phyloP scores from a whole-genome alignment of 1,284 basidiomycete genomes.

The Serendipita sp. region DNA sequence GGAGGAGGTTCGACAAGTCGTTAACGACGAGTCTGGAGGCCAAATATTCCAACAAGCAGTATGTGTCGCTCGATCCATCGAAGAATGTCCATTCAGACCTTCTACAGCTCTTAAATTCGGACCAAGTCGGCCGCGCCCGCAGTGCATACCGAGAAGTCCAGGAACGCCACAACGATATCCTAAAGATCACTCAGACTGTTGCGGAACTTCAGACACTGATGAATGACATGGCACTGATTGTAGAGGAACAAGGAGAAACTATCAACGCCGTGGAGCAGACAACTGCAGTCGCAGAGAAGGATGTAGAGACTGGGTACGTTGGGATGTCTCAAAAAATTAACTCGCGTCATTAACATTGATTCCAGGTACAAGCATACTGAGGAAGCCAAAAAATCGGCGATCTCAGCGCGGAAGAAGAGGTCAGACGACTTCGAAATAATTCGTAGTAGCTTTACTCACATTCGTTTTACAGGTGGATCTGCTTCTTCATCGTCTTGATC shows the following conservation, averaged over 20 bases:
- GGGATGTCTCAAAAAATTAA: too few species aligned
- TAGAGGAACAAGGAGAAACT: constrained; percentile 67
- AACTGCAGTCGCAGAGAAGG: constrained; percentile 45
- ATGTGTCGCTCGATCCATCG: constrained; percentile 18
- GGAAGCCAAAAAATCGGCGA: constrained; percentile 59
- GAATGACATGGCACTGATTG: constrained; percentile 66
- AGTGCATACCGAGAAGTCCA: constrained; percentile 83
- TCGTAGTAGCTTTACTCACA: neutral
- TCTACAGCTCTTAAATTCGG: constrained; percentile 63
- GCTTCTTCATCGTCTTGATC: constrained; percentile 50
- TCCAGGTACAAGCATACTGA: constrained; percentile 49
- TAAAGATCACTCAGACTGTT: constrained; percentile 75
- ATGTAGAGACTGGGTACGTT: constrained; percentile 57
- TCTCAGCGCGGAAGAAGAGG: constrained; percentile 64
- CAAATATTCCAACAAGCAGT: constrained; percentile 86
- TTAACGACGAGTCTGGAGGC: constrained; percentile 58
- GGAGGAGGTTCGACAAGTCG: constrained; percentile 68
- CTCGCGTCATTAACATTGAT: too few species aligned
- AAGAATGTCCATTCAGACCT: neutral
- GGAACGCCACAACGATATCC: constrained; percentile 78
- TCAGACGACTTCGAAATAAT: neutral
- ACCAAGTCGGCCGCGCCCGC: constrained; percentile 71
- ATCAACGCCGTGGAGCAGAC: constrained; percentile 50
- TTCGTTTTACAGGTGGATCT: constrained; percentile 38
- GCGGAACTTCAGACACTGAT: constrained; percentile 82